Percentiles rank a stretch among this genome's conserved stretches.
Conservation (phyloP, 257 asterid genomes). For the Verbena officinalis region DNA sequence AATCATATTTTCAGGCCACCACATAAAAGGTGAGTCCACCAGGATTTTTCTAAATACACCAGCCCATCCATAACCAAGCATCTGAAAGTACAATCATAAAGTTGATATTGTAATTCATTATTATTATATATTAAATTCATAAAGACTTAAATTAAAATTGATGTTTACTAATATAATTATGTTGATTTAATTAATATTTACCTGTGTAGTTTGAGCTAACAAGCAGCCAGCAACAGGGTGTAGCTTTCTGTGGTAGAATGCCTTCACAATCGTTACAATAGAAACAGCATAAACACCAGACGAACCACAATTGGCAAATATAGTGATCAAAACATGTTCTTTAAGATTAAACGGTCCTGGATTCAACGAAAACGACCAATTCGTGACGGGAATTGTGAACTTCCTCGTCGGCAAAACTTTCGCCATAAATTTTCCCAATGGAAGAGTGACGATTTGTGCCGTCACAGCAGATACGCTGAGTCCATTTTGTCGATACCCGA, state of each 20-base stretch:
- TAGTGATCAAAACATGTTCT: constrained; percentile 71
- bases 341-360: constrained; percentile 71
- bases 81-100: no score
- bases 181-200: no score
- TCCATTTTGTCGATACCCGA: constrained; percentile 55
- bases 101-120: no score
- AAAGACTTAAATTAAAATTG: no score
- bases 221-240: constrained; percentile 50
- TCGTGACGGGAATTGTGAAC: constrained; percentile 39
- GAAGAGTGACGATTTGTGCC: constrained; percentile 62
- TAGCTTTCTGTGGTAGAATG: constrained; percentile 51
- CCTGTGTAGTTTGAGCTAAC: constrained; percentile 60
- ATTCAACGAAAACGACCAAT: constrained; percentile 56
- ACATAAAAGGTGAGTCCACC: constrained; percentile 75
- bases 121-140: no score
- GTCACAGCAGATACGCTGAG: constrained; percentile 37
- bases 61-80: constrained; percentile 89
- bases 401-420: constrained; percentile 39
- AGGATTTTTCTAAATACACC: constrained; percentile 55
- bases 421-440: constrained; percentile 60
- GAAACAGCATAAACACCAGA: constrained; percentile 53
- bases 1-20: constrained; percentile 78
- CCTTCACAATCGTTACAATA: constrained; percentile 54
- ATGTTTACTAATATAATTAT: no score
- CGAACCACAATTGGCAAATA: constrained; percentile 61